phyloP scores from a whole-genome alignment of 768 basidiomycete genomes.

The Exsudoporus frostii region DNA sequence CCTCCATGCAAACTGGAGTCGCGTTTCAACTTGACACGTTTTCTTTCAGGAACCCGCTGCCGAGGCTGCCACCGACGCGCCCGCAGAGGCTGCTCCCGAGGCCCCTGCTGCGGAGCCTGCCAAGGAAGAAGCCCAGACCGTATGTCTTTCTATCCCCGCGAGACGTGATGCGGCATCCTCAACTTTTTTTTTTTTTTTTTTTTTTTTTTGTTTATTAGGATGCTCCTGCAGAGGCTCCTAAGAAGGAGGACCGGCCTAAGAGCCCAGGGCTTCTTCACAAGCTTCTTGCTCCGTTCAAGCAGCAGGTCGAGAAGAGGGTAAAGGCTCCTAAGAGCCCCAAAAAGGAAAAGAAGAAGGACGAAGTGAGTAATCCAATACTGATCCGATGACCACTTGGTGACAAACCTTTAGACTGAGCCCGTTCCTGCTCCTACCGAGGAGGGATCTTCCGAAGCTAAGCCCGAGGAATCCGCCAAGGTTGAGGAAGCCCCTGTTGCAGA shows the following conservation, averaged over 20 bases:
- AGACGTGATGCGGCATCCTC: conserved; percentile 32
- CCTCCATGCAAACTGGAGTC: fast-evolving
- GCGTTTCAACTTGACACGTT: neutral
- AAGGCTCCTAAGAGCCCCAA: conserved; percentile 71
- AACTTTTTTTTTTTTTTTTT: too few species aligned
- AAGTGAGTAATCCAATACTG: conserved; percentile 37
- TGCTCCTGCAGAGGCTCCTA: conserved; percentile 46
- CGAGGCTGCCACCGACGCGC: conserved; percentile 23
- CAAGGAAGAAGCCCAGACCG: conserved; percentile 44
- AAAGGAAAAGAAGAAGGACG: conserved; percentile 81
- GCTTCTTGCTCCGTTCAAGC: conserved; percentile 74
- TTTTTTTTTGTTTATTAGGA: too few species aligned
- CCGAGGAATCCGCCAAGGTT: conserved; percentile 33
- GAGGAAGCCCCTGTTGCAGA: conserved; percentile 42
- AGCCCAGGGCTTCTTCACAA: conserved; percentile 75
- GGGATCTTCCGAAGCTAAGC: conserved; percentile 28
- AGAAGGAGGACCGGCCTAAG: conserved; percentile 81
- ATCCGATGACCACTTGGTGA: neutral
- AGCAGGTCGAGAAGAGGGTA: conserved; percentile 55
- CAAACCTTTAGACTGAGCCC: conserved; percentile 28
- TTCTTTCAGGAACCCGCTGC: conserved; percentile 35
- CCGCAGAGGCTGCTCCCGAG: conserved; percentile 29
- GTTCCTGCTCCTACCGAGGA: conserved; percentile 36
- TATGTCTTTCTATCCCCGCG: conserved; percentile 20
- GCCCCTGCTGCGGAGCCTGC: conserved; percentile 33